Base-by-base conservation (phyloP, 2,329 filamentous ascomycete species). In the Aspergillus pseudotamarii region DNA sequence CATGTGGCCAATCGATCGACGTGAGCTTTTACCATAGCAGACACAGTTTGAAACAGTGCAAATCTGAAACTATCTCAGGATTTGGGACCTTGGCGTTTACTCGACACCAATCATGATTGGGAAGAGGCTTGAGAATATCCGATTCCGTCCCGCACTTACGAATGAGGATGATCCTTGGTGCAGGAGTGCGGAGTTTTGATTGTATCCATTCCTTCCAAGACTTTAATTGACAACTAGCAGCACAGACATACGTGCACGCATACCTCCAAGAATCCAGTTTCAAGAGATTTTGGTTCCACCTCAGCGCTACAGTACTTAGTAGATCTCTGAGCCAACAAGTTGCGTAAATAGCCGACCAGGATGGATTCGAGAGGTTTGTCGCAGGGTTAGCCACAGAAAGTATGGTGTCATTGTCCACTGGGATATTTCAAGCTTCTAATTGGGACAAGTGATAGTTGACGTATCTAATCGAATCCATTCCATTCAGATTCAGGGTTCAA, bases 1-100 rank as follows among this genome's bases (percentile, higher is more conserved):
- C 50, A 34, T 57, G 38, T 38, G 57, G 61, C 46, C 56, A 43
- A 57, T 38, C 16, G 63, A 64, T 64, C 63, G 59, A 62, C 59
- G 48, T 43, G 38, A 36, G 23, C 50, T 61, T 48, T 30, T 34
- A 21, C 43, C 43, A 46, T 21, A 48, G 32, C 30, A n/a, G 41
- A 30, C 21, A 54, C 28, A 38, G 55, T 66, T 54, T 65, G 30
- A 60, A 54, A 26, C 59, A 41, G 59, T 38, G 43, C 58, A 48
- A 62, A 61, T 66, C 66, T 66, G 64, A 67, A 67, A 67, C 65
- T 58, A 19, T 26, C 32, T 55, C 32, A 56, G 59, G 53, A 53
- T 64, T 57, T 58, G 56, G 50, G 64, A 57, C 60, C 65, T 67
- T 67, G 66, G 66, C 66, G 51, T 26, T 19, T 38, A 66, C 16